phyloP scores from a whole-genome alignment of 1,284 basidiomycete genomes.

The Stygiomarasmius scandens region DNA sequence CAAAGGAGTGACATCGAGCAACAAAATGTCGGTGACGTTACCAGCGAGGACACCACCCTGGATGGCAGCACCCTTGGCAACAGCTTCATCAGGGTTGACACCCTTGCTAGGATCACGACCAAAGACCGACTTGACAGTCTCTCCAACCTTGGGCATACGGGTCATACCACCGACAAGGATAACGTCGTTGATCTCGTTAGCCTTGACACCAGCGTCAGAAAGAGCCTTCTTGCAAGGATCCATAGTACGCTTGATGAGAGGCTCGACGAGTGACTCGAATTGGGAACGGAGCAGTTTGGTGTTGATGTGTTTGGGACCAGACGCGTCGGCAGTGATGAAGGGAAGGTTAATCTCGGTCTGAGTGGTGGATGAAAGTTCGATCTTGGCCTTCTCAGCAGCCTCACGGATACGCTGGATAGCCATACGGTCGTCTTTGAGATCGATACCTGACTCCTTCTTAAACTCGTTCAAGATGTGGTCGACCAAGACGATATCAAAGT shows the following conservation, averaged over 20 bases:
- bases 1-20: constrained; percentile 94
- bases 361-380: constrained; percentile 91
- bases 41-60: constrained; percentile 96
- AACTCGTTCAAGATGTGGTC: constrained; percentile 89
- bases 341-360: constrained; percentile 97
- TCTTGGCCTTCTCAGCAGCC: constrained; percentile 99
- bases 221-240: constrained; percentile 99
- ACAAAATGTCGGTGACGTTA: constrained; percentile 94
- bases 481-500: constrained; percentile 93
- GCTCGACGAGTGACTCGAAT: constrained; percentile 85
- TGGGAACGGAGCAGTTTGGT: constrained; percentile 85
- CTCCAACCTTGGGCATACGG: constrained; percentile 94
- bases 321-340: constrained; percentile 95
- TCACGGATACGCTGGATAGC: constrained; percentile 99
- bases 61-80: constrained; percentile 91
- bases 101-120: constrained; percentile 96
- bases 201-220: constrained; percentile 88
- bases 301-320: constrained; percentile 98
- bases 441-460: constrained; percentile 90
- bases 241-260: constrained; percentile 87
- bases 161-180: constrained; percentile 99
- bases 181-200: constrained; percentile 92
- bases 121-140: constrained; percentile 91
- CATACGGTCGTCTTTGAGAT: constrained; percentile 88
- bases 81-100: constrained; percentile 96